These are phyloP conservation scores for Neobulgaria alba DNA, from an alignment of 2,329 filamentous ascomycete species.

Conservation along the genomic window DNA sequence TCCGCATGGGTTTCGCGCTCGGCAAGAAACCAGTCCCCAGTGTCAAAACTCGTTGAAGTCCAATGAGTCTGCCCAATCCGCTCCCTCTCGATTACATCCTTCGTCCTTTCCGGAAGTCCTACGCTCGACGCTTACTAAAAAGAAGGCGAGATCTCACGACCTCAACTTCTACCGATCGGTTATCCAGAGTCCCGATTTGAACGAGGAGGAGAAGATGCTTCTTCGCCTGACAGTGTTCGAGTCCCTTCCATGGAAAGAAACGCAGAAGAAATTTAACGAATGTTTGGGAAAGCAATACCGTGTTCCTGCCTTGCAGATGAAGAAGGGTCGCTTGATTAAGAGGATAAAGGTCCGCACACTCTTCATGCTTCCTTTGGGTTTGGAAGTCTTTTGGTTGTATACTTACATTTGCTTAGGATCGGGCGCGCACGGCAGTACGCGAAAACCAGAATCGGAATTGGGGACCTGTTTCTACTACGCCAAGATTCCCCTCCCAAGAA, in stretches of 20 bases:
- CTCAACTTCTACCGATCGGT: background rate
- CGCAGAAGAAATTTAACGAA: background rate
- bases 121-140: background rate
- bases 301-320: conserved; percentile 1
- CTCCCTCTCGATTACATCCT: background rate
- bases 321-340: background rate
- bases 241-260: conserved; percentile 1
- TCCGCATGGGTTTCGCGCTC: background rate
- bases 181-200: background rate
- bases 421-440: background rate
- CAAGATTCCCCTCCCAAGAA: background rate
- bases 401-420: no score
- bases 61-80: background rate
- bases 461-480: background rate
- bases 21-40: background rate
- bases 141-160: background rate
- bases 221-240: background rate
- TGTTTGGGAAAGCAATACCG: background rate
- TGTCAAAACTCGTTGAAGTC: background rate
- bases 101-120: background rate
- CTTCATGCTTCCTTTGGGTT: no score
- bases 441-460: background rate
- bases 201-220: background rate
- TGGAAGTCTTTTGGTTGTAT: no score
- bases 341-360: background rate